These are phyloP conservation scores for Lantana camara DNA, from an alignment of 257 asterid genomes.

Conservation along the genomic window DNA sequence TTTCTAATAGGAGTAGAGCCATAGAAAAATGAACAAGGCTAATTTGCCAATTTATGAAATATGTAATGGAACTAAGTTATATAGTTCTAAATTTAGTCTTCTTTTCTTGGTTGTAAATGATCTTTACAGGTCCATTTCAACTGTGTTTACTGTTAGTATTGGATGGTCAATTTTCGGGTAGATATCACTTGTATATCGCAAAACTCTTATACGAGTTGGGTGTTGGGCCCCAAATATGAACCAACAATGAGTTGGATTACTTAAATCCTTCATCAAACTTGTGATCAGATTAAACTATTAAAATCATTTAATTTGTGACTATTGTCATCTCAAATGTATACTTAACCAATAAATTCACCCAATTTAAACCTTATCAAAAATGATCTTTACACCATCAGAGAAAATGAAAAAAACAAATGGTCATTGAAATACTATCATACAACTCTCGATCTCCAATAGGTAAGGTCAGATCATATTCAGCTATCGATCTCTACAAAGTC, in stretches of 20 bases:
- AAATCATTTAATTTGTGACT: constrained; percentile 28
- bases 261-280: constrained; percentile 33
- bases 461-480: too few relatives aligned
- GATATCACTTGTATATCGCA: too few relatives aligned
- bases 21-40: constrained; percentile 19
- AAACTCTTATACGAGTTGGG: too few relatives aligned
- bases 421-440: too few relatives aligned
- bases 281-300: constrained; percentile 31
- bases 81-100: constrained; percentile 4
- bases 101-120: constrained; percentile 3
- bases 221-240: too few relatives aligned
- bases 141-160: not conserved
- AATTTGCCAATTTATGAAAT: constrained; percentile 31
- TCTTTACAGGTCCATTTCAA: constrained; percentile 7
- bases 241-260: too few relatives aligned
- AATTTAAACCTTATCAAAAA: constrained; percentile 59
- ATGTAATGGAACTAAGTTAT: not conserved
- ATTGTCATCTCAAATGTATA: constrained; percentile 39
- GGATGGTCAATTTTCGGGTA: too few relatives aligned
- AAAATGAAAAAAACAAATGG: too few relatives aligned
- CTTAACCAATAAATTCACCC: constrained; percentile 78
- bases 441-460: too few relatives aligned
- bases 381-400: constrained; percentile 45
- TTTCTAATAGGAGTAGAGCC: constrained; percentile 21
- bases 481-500: too few relatives aligned